Percentiles rank a stretch among this genome's conserved stretches.
Evolutionary conservation across 2,329 filamentous ascomycete genomes (phyloP).

Genomic region (Exophiala dermatitidis): DNA sequence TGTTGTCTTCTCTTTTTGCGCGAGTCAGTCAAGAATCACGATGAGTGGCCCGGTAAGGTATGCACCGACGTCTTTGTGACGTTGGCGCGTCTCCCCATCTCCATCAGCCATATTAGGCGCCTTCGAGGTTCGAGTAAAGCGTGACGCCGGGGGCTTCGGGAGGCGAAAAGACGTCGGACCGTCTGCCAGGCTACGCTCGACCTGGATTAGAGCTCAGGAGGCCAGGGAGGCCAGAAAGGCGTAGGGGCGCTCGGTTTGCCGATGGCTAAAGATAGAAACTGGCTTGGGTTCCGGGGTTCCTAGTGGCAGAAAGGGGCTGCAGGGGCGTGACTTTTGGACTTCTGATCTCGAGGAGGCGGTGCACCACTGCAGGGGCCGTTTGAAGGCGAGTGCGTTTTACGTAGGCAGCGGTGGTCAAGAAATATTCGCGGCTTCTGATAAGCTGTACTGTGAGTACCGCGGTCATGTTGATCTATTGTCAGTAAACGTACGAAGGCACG

Average conservation of each 20-base stretch:
- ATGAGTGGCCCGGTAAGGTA: no score
- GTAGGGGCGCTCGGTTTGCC: background rate
- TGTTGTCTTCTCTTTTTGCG: no score
- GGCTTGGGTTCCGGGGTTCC: background rate
- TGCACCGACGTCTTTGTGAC: background rate
- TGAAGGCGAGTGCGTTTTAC: no score
- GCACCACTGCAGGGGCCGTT: background rate
- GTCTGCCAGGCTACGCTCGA: background rate
- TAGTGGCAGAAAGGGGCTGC: background rate
- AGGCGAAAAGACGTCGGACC: background rate
- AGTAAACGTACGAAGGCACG: no score
- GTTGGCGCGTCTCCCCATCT: background rate
- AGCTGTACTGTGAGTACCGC: no score
- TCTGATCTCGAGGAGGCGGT: background rate
- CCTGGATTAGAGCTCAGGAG: background rate
- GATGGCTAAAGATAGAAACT: background rate
- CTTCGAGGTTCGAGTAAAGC: background rate
- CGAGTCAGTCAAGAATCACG: no score
- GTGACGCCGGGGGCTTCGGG: background rate
- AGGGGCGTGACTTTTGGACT: background rate
- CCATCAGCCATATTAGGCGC: background rate
- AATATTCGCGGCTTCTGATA: no score
- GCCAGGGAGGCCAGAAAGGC: background rate
- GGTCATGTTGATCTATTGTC: no score
- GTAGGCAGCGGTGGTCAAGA: no score